Percentiles rank a stretch among this genome's conserved stretches.
Evolutionary conservation across 805 yeast species (phyloP).

Genomic region (Saccharomycopsis malanga): DNA sequence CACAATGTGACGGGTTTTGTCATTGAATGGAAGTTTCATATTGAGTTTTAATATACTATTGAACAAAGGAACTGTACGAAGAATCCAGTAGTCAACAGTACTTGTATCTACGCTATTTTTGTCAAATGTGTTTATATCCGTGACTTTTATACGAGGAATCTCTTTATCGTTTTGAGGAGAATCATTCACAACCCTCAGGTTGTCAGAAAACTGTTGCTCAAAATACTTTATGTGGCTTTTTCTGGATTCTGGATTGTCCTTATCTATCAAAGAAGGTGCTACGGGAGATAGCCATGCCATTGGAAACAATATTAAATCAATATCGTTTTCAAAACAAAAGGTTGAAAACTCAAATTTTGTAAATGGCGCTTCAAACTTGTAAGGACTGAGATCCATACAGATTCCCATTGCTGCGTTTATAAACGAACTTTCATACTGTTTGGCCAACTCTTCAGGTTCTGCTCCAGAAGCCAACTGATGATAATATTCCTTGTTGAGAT

Average conservation of each 20-base stretch:
- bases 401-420: constrained; percentile 63
- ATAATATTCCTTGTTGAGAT: constrained; percentile 26
- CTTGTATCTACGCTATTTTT: constrained; percentile 35
- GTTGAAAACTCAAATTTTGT: constrained; percentile 62
- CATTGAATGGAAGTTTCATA: background rate
- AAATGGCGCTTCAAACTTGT: constrained; percentile 76
- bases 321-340: constrained; percentile 40
- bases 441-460: constrained; percentile 6
- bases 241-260: background rate
- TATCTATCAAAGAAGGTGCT: constrained; percentile 29
- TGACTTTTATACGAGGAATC: background rate
- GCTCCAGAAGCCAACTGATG: background rate
- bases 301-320: constrained; percentile 61
- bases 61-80: constrained; percentile 59
- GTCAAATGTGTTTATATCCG: background rate
- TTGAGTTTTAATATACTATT: constrained; percentile 26
- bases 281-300: constrained; percentile 75
- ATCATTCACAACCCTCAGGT: background rate
- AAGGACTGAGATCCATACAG: constrained; percentile 92
- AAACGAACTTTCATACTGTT: constrained; percentile 21
- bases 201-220: background rate
- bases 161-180: background rate
- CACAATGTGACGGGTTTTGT: constrained; percentile 34
- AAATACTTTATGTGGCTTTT: background rate
- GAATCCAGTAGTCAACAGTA: constrained; percentile 67